A percentile compares a stretch with the other conserved stretches of the same genome.
Evolutionary conservation across 1,284 basidiomycete genomes (phyloP).

Genomic region (Retiboletus flavoniger): DNA sequence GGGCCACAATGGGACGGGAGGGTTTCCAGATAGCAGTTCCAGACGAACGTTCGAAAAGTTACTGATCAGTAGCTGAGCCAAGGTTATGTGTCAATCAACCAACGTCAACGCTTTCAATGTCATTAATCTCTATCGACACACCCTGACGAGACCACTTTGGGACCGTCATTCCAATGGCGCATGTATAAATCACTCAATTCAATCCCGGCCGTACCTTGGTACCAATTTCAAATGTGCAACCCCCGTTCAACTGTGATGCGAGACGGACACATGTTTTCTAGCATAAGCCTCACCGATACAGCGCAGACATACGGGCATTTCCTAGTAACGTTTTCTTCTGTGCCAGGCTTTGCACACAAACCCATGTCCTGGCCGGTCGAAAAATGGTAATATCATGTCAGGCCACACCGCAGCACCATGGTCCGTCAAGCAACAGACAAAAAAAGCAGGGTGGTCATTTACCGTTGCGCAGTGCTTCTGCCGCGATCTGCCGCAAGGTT

Average conservation of each 20-base stretch:
- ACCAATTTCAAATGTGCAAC: slow-evolving; percentile 4
- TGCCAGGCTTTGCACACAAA: slow-evolving; percentile 1
- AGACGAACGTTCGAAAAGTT: no score
- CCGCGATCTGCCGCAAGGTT: slow-evolving; percentile 13
- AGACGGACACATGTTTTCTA: not conserved
- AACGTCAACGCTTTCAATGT: not conserved
- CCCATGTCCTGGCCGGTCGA: not conserved
- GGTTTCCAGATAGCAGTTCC: no score
- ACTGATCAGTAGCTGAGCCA: no score
- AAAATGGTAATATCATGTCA: not conserved
- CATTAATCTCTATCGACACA: not conserved
- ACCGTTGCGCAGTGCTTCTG: not conserved
- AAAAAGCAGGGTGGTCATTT: slow-evolving; percentile 2
- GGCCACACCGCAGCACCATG: not conserved
- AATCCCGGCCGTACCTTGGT: not conserved
- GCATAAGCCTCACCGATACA: not conserved
- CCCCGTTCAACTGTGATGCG: not conserved
- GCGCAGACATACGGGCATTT: not conserved
- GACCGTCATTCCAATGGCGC: not conserved
- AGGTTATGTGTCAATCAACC: not conserved
- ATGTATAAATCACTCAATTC: not conserved
- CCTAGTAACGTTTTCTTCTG: not conserved
- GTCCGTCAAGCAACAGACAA: not conserved
- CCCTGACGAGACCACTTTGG: not conserved
- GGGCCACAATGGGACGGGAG: no score